Conservation (phyloP, 2,329 filamentous ascomycete genomes). For the Fusarium odoratissimum region DNA sequence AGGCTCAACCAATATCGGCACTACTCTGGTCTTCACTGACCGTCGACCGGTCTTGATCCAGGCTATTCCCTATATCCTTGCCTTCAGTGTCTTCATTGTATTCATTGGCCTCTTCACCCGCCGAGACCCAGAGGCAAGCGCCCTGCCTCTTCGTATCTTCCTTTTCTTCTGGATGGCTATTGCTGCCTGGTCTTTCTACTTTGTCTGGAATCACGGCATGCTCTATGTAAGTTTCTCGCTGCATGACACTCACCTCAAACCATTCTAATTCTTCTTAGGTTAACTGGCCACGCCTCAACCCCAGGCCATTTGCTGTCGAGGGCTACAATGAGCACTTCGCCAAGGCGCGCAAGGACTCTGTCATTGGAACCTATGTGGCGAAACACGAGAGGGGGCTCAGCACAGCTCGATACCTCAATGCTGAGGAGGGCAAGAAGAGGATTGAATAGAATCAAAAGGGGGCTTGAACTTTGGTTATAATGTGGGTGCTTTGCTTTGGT, state of each 20-base stretch:
- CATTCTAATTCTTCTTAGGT: constrained; percentile 67
- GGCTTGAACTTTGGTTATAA: constrained; percentile 10
- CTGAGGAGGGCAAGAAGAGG: constrained; percentile 98
- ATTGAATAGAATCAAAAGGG: constrained; percentile 73
- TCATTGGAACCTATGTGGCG: constrained; percentile 78
- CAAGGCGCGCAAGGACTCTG: constrained; percentile 82
- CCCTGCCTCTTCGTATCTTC: constrained; percentile 86
- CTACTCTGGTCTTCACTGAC: constrained; percentile 82
- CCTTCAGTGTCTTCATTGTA: constrained; percentile 86
- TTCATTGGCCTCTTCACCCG: constrained; percentile 79
- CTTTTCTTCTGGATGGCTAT: constrained; percentile 81
- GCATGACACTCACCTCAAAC: not conserved
- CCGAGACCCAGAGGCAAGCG: constrained; percentile 75
- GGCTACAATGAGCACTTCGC: constrained; percentile 88
- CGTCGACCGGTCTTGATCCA: constrained; percentile 88
- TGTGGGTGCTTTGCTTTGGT: constrained; percentile 20
- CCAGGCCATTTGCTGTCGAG: constrained; percentile 85
- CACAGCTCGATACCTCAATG: constrained; percentile 81
- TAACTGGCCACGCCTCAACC: constrained; percentile 98
- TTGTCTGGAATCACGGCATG: constrained; percentile 87
- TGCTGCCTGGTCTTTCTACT: constrained; percentile 77
- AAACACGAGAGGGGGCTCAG: constrained; percentile 86
- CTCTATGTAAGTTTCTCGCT: constrained; percentile 81
- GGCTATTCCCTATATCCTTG: constrained; percentile 90
- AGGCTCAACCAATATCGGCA: constrained; percentile 75